Conservation (phyloP, 139 green algal genomes). For the Coelastrella sp. region DNA sequence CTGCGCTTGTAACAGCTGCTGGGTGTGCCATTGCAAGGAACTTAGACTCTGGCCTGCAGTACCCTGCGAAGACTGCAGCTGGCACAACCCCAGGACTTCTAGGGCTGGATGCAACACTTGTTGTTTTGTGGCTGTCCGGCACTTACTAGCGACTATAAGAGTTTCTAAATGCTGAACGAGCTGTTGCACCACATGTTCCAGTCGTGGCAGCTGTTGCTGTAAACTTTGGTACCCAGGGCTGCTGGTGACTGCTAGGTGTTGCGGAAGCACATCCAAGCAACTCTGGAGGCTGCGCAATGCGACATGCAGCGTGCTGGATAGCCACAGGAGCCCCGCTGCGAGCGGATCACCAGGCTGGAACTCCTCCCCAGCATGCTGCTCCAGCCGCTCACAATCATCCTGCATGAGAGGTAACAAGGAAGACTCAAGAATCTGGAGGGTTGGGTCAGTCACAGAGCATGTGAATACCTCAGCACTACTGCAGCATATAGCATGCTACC, state of each 20-base stretch:
- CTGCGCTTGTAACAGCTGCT: neutral
- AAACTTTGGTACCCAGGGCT: neutral
- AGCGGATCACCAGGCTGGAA: conserved; percentile 20
- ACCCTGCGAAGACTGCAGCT: neutral
- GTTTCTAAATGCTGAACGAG: neutral
- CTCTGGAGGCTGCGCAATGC: neutral
- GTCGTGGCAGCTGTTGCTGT: neutral
- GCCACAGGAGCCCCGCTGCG: neutral
- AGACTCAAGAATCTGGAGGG: too few species aligned
- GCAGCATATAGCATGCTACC: too few species aligned
- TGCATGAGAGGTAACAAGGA: too few species aligned
- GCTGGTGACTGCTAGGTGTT: neutral
- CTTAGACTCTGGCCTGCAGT: neutral
- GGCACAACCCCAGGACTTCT: neutral
- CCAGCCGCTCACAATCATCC: conserved; percentile 2
- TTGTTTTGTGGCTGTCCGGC: neutral
- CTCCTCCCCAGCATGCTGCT: neutral
- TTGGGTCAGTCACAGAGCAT: too few species aligned
- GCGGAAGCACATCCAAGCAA: neutral
- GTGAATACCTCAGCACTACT: too few species aligned
- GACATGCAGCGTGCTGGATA: neutral
- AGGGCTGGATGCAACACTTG: conserved; percentile 13
- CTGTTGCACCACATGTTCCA: neutral
- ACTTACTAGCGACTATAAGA: neutral
- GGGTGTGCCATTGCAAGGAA: conserved; percentile 8